These are phyloP conservation scores for Kalanchoe fedtschenkoi DNA, from an alignment of 164 flowering plant genomes.

Conservation along the genomic window DNA sequence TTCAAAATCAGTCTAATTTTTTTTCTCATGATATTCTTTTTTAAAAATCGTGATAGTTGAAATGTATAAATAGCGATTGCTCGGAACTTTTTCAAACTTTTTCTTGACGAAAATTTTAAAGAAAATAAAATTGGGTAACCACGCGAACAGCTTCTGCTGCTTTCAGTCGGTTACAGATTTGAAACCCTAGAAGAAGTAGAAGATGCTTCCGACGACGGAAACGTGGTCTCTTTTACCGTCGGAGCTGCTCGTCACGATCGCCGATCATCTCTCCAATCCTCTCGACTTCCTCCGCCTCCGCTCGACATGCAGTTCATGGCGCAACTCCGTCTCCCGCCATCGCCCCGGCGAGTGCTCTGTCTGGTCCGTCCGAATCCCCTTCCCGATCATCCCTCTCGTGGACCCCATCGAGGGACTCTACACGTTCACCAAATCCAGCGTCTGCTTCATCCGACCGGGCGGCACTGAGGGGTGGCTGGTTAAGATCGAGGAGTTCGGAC, in stretches of 20 bases:
- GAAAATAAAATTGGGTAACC: too few relatives aligned
- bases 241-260: background rate
- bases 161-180: background rate
- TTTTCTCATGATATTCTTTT: too few relatives aligned
- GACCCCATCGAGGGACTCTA: background rate
- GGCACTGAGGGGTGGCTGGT: background rate
- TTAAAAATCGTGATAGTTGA: too few relatives aligned
- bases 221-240: background rate
- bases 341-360: background rate
- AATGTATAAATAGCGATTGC: too few relatives aligned
- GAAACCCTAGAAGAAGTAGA: constrained; percentile 3
- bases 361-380: background rate
- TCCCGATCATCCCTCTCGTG: background rate
- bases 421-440: background rate
- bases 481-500: background rate
- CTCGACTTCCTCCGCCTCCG: background rate
- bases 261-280: background rate
- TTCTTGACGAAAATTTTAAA: too few relatives aligned
- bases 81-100: too few relatives aligned
- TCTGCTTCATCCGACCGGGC: background rate
- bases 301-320: background rate
- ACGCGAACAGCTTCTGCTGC: too few relatives aligned
- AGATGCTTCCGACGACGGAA: background rate
- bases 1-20: too few relatives aligned
- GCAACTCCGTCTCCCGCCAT: background rate